Percentiles rank a stretch among this genome's conserved stretches.
phyloP scores from a whole-genome alignment of 1,284 basidiomycete genomes.

The Puccinia horiana region DNA sequence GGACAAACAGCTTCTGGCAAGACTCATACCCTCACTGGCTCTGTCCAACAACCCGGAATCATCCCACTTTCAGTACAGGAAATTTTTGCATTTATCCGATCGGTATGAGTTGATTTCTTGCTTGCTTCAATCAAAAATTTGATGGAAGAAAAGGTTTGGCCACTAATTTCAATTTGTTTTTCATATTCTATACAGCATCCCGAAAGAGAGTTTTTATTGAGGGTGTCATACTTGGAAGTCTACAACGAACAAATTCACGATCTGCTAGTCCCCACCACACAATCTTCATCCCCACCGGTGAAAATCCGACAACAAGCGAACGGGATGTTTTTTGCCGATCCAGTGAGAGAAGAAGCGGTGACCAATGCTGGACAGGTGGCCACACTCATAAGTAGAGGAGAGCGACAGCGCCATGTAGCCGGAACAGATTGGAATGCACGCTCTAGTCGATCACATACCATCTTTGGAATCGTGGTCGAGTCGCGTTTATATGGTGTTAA shows the following conservation, averaged over 20 bases:
- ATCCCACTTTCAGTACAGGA: conserved; percentile 81
- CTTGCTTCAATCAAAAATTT: not conserved
- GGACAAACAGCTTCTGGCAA: conserved; percentile 84
- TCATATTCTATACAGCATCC: conserved; percentile 54
- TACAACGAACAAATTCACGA: conserved; percentile 67
- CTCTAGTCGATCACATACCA: conserved; percentile 63
- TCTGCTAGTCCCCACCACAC: conserved; percentile 57
- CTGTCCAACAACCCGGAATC: conserved; percentile 81
- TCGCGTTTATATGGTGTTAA: conserved; percentile 51
- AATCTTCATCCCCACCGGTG: conserved; percentile 8
- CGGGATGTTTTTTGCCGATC: conserved; percentile 62
- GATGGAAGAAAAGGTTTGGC: no score
- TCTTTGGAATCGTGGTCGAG: conserved; percentile 63
- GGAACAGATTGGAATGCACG: conserved; percentile 66
- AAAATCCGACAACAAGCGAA: conserved; percentile 49
- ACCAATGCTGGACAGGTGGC: conserved; percentile 62
- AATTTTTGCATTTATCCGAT: conserved; percentile 58
- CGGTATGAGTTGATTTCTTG: conserved; percentile 53
- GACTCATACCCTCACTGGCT: conserved; percentile 84
- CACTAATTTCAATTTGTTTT: not conserved
- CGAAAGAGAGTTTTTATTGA: conserved; percentile 60
- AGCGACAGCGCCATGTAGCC: conserved; percentile 62
- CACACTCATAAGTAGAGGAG: conserved; percentile 61
- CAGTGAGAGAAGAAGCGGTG: conserved; percentile 64
- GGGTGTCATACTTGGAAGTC: conserved; percentile 66